Evolutionary conservation across 2,329 filamentous ascomycete species (phyloP), one percentile per base, ranked within the genome.

Genomic region (Acephala macrosclerotiorum): DNA sequence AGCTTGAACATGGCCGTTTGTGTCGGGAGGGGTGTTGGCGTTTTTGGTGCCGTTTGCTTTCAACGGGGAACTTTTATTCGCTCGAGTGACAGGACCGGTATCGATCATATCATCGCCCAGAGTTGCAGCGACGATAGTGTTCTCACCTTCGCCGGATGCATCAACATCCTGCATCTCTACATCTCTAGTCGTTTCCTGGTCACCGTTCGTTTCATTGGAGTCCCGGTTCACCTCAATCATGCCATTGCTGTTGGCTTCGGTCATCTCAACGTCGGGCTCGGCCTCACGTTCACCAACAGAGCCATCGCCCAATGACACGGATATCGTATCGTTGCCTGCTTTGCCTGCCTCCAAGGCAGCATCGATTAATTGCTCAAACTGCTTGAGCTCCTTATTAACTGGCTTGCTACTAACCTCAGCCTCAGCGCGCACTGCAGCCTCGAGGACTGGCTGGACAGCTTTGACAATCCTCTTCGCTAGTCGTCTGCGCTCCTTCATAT

Each of bases 401-500:
- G 91, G 83, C 72, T 89, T 90, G 60, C 89, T 86, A 59, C 85
- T 89, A 49, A 97, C 84, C 66, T 96, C 92, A n/a, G 92, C 89
- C 77, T 98, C 95, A 62, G 92, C 92, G 61, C 85, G 86, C 56
- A 94, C 80, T 0, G 93, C 93, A 62, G 87, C 85, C 76, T 97
- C 91, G 2, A 97, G 82, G 53, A 89, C 85, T 16, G 91, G 89
- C 76, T 96, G 92, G 36, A 97, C 85, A 0, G 89, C 88, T 77
- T 93, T 96, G 70, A 97, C 85, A 67, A 97, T 97, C 29, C 94
- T 88, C 79, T 96, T 97, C 26, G 92, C 93, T n/a, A 97, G 82
- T 72, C 91, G 91, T 73, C 92, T 91, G 67, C 91, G 89, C 71
- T 97, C 92, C 65, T 92, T 91, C 66, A 93, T 88, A 73, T 97